These are phyloP conservation scores for Lunasporangiospora selenospora DNA, from an alignment of 192 early-diverging fungal genomes.

Conservation along the genomic window DNA sequence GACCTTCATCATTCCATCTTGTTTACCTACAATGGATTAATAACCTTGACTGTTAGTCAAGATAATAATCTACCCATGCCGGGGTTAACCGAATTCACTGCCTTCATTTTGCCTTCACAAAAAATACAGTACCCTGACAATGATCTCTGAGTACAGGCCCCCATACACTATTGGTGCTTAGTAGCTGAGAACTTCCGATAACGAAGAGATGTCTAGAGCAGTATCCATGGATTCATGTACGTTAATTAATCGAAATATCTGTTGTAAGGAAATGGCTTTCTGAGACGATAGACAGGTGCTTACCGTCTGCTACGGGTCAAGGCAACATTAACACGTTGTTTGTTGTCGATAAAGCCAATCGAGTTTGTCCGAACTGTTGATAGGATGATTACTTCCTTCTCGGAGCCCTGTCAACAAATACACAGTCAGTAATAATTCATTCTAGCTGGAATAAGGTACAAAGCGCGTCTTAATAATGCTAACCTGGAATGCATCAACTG, in stretches of 20 bases:
- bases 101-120: no score
- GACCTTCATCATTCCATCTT: slow-evolving; percentile 9
- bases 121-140: slow-evolving; percentile 36
- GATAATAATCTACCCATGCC: no score
- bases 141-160: slow-evolving; percentile 24
- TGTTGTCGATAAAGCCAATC: slow-evolving; percentile 70
- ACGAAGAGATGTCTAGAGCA: slow-evolving; percentile 64
- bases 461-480: neutral
- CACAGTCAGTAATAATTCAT: neutral
- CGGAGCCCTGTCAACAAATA: slow-evolving; percentile 63
- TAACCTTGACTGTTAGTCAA: no score
- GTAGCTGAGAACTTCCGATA: slow-evolving; percentile 53
- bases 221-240: no score
- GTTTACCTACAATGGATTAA: neutral
- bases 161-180: slow-evolving; percentile 27
- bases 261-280: neutral
- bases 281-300: neutral
- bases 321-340: slow-evolving; percentile 75
- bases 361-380: slow-evolving; percentile 65
- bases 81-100: no score
- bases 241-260: neutral
- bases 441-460: neutral
- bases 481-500: slow-evolving; percentile 75
- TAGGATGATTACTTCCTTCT: slow-evolving; percentile 78
- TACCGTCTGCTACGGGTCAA: slow-evolving; percentile 76